phyloP scores from a whole-genome alignment of 2,329 filamentous ascomycete species.

The Neoscytalidium dimidiatum region DNA sequence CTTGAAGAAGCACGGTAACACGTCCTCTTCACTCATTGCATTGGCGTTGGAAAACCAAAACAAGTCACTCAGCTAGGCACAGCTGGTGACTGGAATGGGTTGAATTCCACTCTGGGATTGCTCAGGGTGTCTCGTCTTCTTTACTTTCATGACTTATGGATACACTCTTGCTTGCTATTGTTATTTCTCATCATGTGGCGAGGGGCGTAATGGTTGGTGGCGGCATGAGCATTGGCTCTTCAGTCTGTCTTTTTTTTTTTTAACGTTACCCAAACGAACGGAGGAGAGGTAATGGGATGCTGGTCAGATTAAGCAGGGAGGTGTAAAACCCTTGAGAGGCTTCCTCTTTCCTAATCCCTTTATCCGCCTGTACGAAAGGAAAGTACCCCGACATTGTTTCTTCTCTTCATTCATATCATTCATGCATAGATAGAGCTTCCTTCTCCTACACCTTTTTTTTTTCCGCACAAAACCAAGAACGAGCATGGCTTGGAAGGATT shows the following conservation, averaged over 20 bases:
- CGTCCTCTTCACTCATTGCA: slow-evolving; percentile 10
- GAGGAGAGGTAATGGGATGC: background rate
- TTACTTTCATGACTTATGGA: slow-evolving; percentile 8
- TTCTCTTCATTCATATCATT: background rate
- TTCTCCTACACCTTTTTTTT: background rate
- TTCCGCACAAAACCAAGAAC: background rate
- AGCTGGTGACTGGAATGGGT: slow-evolving; percentile 3
- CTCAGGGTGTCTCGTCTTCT: background rate
- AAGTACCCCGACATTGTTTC: background rate
- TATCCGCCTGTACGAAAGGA: slow-evolving; percentile 8
- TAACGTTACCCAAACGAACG: background rate
- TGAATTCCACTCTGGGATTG: slow-evolving; percentile 5
- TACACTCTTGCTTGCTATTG: slow-evolving; percentile 2
- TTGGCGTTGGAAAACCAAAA: slow-evolving; percentile 13
- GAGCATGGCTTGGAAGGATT: background rate
- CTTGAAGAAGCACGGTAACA: slow-evolving; percentile 7
- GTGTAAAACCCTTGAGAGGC: background rate
- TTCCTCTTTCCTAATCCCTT: background rate
- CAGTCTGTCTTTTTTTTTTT: background rate
- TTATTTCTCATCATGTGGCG: background rate
- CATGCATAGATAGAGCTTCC: slow-evolving; percentile 13
- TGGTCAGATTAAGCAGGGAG: background rate
- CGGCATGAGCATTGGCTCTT: slow-evolving; percentile 1
- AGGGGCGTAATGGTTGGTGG: slow-evolving; percentile 4
- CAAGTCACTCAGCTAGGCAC: background rate